Base-by-base conservation (phyloP, 169 alveolate species). In the Plasmodium sp. region DNA sequence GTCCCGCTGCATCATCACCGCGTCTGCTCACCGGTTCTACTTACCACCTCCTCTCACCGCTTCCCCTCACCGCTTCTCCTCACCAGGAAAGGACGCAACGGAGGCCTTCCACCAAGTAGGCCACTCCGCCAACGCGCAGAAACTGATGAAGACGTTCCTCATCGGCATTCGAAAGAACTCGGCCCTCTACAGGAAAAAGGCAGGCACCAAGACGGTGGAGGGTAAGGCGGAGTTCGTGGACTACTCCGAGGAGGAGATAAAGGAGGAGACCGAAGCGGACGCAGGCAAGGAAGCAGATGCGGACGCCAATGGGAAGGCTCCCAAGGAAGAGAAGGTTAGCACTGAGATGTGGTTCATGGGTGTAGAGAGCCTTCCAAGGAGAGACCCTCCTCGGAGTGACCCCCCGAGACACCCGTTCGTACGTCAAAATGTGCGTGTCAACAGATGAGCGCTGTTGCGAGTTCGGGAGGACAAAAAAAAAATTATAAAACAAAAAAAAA, bases 71-170 rank as follows among this genome's bases (percentile, higher is more conserved):
- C 27, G 27, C 27, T 22, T 22, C 27, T 22, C 27, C 41, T 58
- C 33, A 51, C 43, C 74, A 92, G 95, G 95, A 36, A 67, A 79
- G n/a, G 95, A 92, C 77, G 84, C 95, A 45, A 92, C 95, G n/a
- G 79, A 31, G 39, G 80, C 86, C 18, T 92, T 92, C 33, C 22
- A 10, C 10, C 77, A 81, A 56, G 62, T 92, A 51, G 95, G 95
- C 2, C 95, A 92, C 81, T 92, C 95, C 27, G 27, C 33, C 31
- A 67, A 48, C 54, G 95, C 95, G 5, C 71, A 84, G 79, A 51
- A 92, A 33, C 54, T 92, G 84, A 92, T 92, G 95, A 74, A 58
- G 51, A 79, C 16, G 18, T 93, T 62, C 84, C 81, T 85, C 51
- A 79, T 93, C 62, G 93, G 96, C 48, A 84, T 84, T 72, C 81